phyloP scores from a whole-genome alignment of 2,329 filamentous ascomycete species.

The Davidsoniella neocaledoniae region DNA sequence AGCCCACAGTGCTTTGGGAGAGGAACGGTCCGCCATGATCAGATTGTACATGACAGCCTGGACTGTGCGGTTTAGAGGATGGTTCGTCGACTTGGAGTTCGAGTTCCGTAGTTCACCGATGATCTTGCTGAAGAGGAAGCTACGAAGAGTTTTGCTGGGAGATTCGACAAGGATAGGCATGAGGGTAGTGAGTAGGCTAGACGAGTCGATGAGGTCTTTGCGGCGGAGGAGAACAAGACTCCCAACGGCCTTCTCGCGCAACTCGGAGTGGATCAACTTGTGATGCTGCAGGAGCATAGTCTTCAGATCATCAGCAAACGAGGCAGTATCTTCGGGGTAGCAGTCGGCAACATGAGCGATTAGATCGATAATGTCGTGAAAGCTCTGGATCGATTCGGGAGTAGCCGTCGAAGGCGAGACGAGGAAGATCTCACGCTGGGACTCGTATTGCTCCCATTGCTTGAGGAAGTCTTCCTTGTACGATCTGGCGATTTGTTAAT shows the following conservation, averaged over 20 bases:
- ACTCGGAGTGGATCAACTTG: constrained; percentile 60
- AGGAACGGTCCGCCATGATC: constrained; percentile 68
- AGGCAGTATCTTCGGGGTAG: constrained; percentile 63
- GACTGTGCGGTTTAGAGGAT: constrained; percentile 80
- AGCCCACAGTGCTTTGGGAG: constrained; percentile 81
- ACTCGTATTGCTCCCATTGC: constrained; percentile 83
- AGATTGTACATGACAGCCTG: constrained; percentile 90
- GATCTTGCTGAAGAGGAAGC: constrained; percentile 75
- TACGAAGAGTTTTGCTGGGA: constrained; percentile 73
- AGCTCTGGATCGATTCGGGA: constrained; percentile 61
- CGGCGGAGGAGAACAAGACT: constrained; percentile 74
- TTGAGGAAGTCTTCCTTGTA: constrained; percentile 79
- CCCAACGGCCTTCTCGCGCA: constrained; percentile 87
- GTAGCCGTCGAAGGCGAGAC: constrained; percentile 64
- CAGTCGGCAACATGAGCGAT: constrained; percentile 87
- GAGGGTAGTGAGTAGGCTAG: constrained; percentile 69
- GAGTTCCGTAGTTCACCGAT: constrained; percentile 76
- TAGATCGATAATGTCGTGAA: constrained; percentile 85
- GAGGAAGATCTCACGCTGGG: constrained; percentile 81
- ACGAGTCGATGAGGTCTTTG: constrained; percentile 83
- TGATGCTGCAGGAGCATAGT: constrained; percentile 70
- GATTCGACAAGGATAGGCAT: constrained; percentile 90
- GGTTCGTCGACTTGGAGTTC: constrained; percentile 77
- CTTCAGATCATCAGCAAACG: constrained; percentile 68
- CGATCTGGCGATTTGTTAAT: constrained; percentile 33